phyloP scores from a whole-genome alignment of 2,329 filamentous ascomycete genomes.

The Sporothrix brasiliensis region DNA sequence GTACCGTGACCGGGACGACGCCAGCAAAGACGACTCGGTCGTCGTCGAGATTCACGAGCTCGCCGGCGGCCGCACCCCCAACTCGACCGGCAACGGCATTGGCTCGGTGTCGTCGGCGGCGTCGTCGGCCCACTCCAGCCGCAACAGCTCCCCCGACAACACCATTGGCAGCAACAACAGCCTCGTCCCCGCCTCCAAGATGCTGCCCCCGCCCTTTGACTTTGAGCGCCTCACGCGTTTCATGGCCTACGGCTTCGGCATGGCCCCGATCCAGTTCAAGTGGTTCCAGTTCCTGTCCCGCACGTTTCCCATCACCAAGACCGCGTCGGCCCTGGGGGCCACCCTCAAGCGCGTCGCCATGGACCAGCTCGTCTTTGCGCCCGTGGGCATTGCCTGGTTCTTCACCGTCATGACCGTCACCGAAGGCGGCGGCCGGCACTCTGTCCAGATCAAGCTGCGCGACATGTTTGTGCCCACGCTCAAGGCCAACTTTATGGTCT shows the following conservation, averaged over 20 bases:
- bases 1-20: constrained; percentile 47
- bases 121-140: neutral
- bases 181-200: constrained; percentile 64
- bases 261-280: constrained; percentile 92
- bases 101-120: neutral
- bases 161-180: constrained; percentile 66
- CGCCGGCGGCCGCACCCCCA: constrained; percentile 40
- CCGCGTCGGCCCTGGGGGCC: constrained; percentile 68
- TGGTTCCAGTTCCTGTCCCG: constrained; percentile 89
- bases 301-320: constrained; percentile 83
- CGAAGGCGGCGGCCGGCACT: constrained; percentile 83
- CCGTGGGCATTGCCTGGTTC: constrained; percentile 74
- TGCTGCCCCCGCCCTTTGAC: constrained; percentile 81
- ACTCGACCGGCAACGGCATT: neutral
- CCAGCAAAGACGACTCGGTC: constrained; percentile 64
- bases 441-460: constrained; percentile 79
- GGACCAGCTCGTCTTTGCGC: constrained; percentile 92
- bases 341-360: constrained; percentile 88
- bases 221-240: constrained; percentile 93
- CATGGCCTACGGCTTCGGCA: constrained; percentile 95
- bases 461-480: constrained; percentile 93
- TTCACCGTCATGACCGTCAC: constrained; percentile 96
- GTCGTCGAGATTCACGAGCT: constrained; percentile 89
- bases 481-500: constrained; percentile 93
- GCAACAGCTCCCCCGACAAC: constrained; percentile 43